Conservation (phyloP, 2,329 filamentous ascomycete species). For the Byssochlamys sp. region DNA sequence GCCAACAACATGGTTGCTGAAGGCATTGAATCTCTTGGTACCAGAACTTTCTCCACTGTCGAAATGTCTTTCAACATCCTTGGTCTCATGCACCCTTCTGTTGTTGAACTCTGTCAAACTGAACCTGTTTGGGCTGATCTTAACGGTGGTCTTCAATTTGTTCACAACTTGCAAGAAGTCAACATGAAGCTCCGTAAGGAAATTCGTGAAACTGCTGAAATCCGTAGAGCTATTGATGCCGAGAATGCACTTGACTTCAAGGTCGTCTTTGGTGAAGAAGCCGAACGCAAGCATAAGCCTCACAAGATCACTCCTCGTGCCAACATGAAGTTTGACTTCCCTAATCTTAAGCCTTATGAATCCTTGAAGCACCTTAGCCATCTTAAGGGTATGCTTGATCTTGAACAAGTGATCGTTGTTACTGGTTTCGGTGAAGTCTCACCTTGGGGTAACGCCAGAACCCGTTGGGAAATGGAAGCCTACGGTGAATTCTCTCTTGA, state of each 20-base stretch:
- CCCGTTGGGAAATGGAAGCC: conserved; percentile 98
- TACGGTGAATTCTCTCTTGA: conserved; percentile 93
- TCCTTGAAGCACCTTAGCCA: conserved; percentile 81
- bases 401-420: conserved; percentile 94
- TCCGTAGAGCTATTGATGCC: conserved; percentile 85
- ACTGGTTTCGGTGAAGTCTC: conserved; percentile 86
- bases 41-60: conserved; percentile 96
- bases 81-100: conserved; percentile 84
- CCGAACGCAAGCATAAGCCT: conserved; percentile 86
- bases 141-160: conserved; percentile 94
- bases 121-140: conserved; percentile 95
- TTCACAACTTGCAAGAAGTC: conserved; percentile 84
- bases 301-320: conserved; percentile 88
- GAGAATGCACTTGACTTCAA: conserved; percentile 95
- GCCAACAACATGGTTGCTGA: conserved; percentile 97
- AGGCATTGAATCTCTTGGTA: conserved; percentile 89
- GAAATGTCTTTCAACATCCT: conserved; percentile 99
- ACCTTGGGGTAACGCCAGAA: conserved; percentile 96
- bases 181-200: conserved; percentile 92
- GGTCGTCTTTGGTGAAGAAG: conserved; percentile 86
- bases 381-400: conserved; percentile 94
- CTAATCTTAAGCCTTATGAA: conserved; percentile 78
- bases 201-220: conserved; percentile 87
- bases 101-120: conserved; percentile 89
- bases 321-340: conserved; percentile 97